Evolutionary conservation across 257 asterid species (phyloP).

Genomic region (Solanum chiquidenum): DNA sequence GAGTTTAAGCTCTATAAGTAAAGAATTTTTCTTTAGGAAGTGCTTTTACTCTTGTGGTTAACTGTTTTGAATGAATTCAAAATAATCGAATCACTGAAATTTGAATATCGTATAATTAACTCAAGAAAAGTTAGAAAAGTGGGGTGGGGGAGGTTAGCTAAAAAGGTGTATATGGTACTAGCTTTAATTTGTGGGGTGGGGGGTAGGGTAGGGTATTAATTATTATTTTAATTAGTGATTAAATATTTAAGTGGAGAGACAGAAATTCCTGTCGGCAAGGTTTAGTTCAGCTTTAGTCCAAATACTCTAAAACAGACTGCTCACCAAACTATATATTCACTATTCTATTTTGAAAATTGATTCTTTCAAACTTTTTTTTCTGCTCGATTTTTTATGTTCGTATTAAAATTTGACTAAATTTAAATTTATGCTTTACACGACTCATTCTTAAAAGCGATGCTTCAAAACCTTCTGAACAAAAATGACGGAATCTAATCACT

Average conservation of each 20-base stretch:
- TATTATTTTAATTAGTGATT: background rate
- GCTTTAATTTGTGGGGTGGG: background rate
- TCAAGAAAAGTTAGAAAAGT: background rate
- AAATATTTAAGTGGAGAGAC: conserved; percentile 43
- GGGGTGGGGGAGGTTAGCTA: background rate
- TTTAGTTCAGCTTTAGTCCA: conserved; percentile 23
- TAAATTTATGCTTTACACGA: rapidly evolving
- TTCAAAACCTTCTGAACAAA: background rate
- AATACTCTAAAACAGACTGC: conserved; percentile 40
- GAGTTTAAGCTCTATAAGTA: background rate
- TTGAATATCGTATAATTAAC: background rate
- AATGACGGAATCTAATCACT: background rate
- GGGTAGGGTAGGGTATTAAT: background rate
- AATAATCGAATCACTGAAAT: background rate
- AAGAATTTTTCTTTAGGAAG: background rate
- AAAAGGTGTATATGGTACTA: background rate
- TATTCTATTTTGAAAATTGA: conserved; percentile 2
- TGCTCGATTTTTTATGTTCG: rapidly evolving
- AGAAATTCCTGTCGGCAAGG: conserved; percentile 75
- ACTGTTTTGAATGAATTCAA: background rate
- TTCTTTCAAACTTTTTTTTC: background rate
- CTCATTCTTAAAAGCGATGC: background rate
- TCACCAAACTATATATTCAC: conserved; percentile 31
- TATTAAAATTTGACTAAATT: background rate
- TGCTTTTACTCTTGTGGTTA: background rate